These are phyloP conservation scores for Metschnikowia dekortorum DNA, from an alignment of 805 yeast genomes.

Conservation along the genomic window DNA sequence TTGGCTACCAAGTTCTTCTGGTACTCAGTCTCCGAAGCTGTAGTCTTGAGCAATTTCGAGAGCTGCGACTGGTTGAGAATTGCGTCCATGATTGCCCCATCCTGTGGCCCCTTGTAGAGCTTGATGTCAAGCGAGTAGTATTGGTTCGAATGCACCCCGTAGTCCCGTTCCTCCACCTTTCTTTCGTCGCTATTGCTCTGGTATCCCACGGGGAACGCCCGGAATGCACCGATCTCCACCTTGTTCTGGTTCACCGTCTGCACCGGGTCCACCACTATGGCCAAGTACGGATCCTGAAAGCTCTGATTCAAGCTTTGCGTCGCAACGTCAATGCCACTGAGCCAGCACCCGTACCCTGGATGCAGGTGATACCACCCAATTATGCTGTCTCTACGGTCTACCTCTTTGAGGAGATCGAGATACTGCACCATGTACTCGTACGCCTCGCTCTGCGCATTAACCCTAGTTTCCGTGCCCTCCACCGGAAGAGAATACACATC, in stretches of 20 bases:
- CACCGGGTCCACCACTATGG: constrained; percentile 82
- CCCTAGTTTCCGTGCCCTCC: constrained; percentile 93
- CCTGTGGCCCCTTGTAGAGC: constrained; percentile 51
- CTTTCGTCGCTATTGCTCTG: constrained; percentile 2
- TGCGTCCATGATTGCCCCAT: constrained; percentile 36
- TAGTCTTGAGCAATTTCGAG: constrained; percentile 10
- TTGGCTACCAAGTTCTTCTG: constrained; percentile 4
- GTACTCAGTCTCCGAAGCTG: constrained; percentile 2
- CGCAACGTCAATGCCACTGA: constrained; percentile 87
- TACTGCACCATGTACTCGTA: constrained; percentile 93
- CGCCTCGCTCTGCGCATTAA: constrained; percentile 90
- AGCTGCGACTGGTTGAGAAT: constrained; percentile 23
- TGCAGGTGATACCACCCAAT: constrained; percentile 98
- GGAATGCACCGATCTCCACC: constrained; percentile 84
- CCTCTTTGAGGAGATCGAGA: constrained; percentile 49
- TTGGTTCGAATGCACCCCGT: constrained; percentile 64
- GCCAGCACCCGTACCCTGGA: constrained; percentile 97
- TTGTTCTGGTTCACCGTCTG: constrained; percentile 57
- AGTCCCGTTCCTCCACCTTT: constrained; percentile 38
- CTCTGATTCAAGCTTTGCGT: constrained; percentile 83
- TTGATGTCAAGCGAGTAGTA: constrained; percentile 66
- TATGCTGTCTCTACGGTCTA: constrained; percentile 54
- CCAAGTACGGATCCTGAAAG: constrained; percentile 88
- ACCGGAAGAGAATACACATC: constrained; percentile 89
- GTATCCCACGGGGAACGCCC: constrained; percentile 54